Base-by-base conservation (phyloP, 1,139 yeast species). In the Blastobotrys malaysiensis region DNA sequence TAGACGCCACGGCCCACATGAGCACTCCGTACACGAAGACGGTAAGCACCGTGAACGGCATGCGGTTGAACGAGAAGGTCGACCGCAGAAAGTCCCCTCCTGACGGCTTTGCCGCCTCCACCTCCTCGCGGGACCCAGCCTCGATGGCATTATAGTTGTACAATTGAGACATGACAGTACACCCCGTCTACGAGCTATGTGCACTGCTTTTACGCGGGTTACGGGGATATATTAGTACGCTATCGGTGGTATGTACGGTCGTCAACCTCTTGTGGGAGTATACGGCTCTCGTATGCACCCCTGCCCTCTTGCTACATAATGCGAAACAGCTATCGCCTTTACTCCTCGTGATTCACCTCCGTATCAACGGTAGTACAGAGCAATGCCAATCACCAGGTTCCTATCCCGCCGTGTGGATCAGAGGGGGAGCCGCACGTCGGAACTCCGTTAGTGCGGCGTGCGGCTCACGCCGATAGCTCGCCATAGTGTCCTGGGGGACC, bases 61-160 rank as follows among this genome's bases (percentile, higher is more conserved):
- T 51, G 22, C 63, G 57, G 44, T 63, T 59, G 57, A 65, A 65
- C 22, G 67, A 68, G 52, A 65, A 61, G 2, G 65, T 58, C 22
- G 65, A 57, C 21, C 39, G 39, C 39, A 31, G 39, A 5, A 31
- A 31, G 39, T n/a, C 39, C 4, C 39, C 39, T 2, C 39, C 39
- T 5, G 39, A 31, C 7, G 9, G 26, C 39, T 31, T 31, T 2
- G 39, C 16, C 39, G 39, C 14, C 14, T 3, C 39, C 39, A 13
- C 39, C 7, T 31, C 39, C 14, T 11, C 16, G 39, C 39, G 16
- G 39, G 39, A 31, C 39, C 39, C 39, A 3, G 14, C n/a, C 39
- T 31, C 39, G 39, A 31, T 31, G 16, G 39, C 39, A 7, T 31
- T 31, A 31, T 31, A 31, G 7, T 31, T 31, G 39, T 31, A 31